phyloP scores from a whole-genome alignment of 108 stramenopile species.

The Pseudonitzschia pungens region DNA sequence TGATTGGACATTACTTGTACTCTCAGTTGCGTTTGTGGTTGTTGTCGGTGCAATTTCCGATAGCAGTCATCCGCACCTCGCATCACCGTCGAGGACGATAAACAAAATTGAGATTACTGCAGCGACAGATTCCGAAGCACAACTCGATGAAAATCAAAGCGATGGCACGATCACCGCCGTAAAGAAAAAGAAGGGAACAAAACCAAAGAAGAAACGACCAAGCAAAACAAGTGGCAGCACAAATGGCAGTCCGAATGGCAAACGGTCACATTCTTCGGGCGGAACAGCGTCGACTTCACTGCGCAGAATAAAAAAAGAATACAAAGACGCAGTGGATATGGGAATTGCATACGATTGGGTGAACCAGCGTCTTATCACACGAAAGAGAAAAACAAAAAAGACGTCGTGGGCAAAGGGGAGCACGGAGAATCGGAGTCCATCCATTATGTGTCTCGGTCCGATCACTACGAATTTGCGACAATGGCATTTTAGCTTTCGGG shows the following conservation, averaged over 20 bases:
- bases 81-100: background rate
- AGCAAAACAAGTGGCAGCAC: background rate
- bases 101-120: background rate
- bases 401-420: background rate
- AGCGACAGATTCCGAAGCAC: background rate
- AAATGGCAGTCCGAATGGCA: background rate
- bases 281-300: slow-evolving; percentile 32
- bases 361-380: slow-evolving; percentile 34
- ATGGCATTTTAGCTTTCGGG: slow-evolving; percentile 90
- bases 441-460: slow-evolving; percentile 64
- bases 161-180: background rate
- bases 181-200: background rate
- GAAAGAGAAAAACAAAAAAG: slow-evolving; percentile 14
- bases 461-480: slow-evolving; percentile 62
- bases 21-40: background rate
- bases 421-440: slow-evolving; percentile 23
- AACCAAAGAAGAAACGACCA: background rate
- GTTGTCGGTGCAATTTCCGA: slow-evolving; percentile 4
- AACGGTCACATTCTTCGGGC: background rate
- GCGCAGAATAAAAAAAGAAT: slow-evolving; percentile 78
- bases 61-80: background rate
- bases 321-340: slow-evolving; percentile 72
- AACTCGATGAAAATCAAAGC: background rate
- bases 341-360: slow-evolving; percentile 88
- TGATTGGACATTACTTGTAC: background rate